Percentiles rank a stretch among this genome's conserved stretches.
Evolutionary conservation across 1,139 yeast genomes (phyloP).

Genomic region (Saccharomyces hybrid): DNA sequence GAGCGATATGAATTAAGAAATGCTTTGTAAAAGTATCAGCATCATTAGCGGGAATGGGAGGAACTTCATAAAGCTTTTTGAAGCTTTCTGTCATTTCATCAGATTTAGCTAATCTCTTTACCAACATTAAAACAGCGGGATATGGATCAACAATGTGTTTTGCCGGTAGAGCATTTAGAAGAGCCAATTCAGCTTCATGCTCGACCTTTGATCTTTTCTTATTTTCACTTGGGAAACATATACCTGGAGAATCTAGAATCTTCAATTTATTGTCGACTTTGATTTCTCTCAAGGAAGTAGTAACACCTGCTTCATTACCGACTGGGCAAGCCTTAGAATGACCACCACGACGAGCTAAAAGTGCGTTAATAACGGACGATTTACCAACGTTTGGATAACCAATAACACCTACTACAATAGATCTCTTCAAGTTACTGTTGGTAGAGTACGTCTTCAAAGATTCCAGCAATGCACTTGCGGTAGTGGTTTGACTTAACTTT

Average conservation of each 20-base stretch:
- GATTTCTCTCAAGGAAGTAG: conserved; percentile 84
- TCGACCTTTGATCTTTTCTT: conserved; percentile 48
- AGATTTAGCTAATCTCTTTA: conserved; percentile 67
- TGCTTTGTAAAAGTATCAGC: conserved; percentile 68
- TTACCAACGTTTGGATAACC: conserved; percentile 97
- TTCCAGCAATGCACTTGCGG: conserved; percentile 68
- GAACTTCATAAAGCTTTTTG: conserved; percentile 64
- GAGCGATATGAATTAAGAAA: conserved; percentile 85
- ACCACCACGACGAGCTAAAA: conserved; percentile 75
- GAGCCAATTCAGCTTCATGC: conserved; percentile 80
- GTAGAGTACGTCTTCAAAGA: conserved; percentile 81
- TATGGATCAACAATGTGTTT: conserved; percentile 79
- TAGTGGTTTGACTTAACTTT: conserved; percentile 61
- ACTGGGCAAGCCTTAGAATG: conserved; percentile 80
- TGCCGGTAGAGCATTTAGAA: conserved; percentile 85
- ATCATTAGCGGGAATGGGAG: conserved; percentile 60
- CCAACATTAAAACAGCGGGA: conserved; percentile 71
- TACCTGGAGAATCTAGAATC: conserved; percentile 93
- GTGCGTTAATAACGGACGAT: conserved; percentile 89
- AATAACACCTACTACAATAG: conserved; percentile 91
- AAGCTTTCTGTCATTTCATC: conserved; percentile 71
- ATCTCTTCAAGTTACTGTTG: conserved; percentile 77
- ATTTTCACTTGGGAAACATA: conserved; percentile 77
- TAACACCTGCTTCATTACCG: conserved; percentile 96
- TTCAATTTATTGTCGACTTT: conserved; percentile 86